phyloP scores from a whole-genome alignment of 106 monocot genomes.

The Phalaenopsis aphrodite region DNA sequence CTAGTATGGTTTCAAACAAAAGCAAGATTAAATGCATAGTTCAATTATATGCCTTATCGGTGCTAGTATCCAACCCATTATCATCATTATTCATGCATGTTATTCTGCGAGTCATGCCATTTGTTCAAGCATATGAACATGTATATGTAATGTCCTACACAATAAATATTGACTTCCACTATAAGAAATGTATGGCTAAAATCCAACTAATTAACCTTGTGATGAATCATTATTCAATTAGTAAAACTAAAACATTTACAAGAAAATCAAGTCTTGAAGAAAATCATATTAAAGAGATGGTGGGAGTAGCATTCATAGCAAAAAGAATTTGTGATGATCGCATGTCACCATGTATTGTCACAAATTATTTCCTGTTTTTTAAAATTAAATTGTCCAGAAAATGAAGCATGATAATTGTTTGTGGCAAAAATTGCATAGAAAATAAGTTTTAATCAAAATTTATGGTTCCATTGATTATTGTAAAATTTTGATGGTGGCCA shows the following conservation, averaged over 20 bases:
- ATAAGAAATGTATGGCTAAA: background rate
- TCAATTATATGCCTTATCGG: no score
- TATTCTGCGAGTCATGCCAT: no score
- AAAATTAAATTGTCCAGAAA: background rate
- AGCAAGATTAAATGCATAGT: no score
- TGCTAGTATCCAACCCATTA: no score
- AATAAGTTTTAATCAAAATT: no score
- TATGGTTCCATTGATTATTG: no score
- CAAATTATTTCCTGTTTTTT: background rate
- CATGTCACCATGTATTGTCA: background rate
- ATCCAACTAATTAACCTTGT: background rate
- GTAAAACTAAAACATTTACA: background rate
- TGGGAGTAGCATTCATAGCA: background rate
- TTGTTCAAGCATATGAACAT: background rate
- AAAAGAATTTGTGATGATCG: background rate
- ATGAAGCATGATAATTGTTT: background rate
- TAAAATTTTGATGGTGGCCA: no score
- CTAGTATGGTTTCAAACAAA: no score
- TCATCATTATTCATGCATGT: no score
- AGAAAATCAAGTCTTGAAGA: background rate
- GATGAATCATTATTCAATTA: background rate
- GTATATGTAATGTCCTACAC: background rate
- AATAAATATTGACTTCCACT: background rate
- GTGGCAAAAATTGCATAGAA: no score
- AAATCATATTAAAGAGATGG: background rate